These are phyloP conservation scores for Globisporangium ultimum DNA, from an alignment of 352 stramenopile genomes.

Conservation along the genomic window DNA sequence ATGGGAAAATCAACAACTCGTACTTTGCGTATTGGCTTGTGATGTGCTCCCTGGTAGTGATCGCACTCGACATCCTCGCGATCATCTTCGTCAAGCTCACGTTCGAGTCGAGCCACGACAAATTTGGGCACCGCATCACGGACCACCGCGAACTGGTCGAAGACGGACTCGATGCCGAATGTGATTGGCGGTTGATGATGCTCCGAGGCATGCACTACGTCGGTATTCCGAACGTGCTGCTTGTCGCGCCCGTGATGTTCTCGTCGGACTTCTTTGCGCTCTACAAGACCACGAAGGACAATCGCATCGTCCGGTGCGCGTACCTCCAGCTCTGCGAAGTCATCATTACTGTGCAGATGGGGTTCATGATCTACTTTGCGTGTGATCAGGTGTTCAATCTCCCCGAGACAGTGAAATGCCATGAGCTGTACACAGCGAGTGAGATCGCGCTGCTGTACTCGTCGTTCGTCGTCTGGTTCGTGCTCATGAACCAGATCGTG, in stretches of 20 bases:
- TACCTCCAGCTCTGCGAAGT: conserved; percentile 72
- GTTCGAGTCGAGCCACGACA: conserved; percentile 18
- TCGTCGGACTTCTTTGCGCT: conserved; percentile 42
- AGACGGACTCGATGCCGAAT: conserved; percentile 10
- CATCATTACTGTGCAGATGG: conserved; percentile 48
- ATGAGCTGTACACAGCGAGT: conserved; percentile 23
- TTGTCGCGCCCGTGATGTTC: conserved; percentile 59
- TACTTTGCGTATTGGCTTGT: conserved; percentile 76
- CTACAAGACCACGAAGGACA: conserved; percentile 41
- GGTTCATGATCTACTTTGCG: conserved; percentile 58
- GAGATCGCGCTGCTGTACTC: conserved; percentile 61
- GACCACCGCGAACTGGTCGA: conserved; percentile 1
- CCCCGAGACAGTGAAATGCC: conserved; percentile 43
- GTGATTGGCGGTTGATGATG: conserved; percentile 33
- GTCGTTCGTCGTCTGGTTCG: conserved; percentile 44
- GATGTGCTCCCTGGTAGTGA: conserved; percentile 45
- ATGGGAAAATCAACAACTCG: conserved; percentile 56
- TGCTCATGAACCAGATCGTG: conserved; percentile 61
- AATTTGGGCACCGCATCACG: not conserved
- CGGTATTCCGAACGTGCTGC: conserved; percentile 46
- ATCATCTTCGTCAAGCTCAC: conserved; percentile 34
- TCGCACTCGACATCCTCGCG: conserved; percentile 38
- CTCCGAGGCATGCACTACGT: conserved; percentile 49
- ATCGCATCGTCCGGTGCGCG: conserved; percentile 55
- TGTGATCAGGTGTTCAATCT: conserved; percentile 38